Base-by-base conservation (phyloP, 169 alveolate species). In the Plasmodium chabaudi region DNA sequence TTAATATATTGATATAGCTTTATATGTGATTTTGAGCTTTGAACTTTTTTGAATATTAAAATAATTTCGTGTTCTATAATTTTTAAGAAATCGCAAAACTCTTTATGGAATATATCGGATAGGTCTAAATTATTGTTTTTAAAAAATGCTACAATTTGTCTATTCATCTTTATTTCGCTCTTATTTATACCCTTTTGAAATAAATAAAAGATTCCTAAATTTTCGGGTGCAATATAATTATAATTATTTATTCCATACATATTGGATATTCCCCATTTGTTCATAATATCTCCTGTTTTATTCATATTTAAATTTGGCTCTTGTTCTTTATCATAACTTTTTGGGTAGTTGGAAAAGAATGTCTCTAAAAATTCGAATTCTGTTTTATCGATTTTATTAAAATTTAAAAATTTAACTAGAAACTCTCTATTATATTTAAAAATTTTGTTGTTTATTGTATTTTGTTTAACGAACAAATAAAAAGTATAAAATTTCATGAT, bases 401-500 rank as follows among this genome's bases (percentile, higher is more conserved):
- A 19, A 49, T 51, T 65, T 67, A 82, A 15, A 56, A 67, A 82
- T 55, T 82, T 23, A 46, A 67, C 56, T 13, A 68, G 10, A 67
- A 21, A 59, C 19, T 39, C 12, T 47, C 82, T 67, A 56, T 82
- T 64, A 67, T 67, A 82, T 9, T 39, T 17, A 47, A 82, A 21
- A 21, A 13, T 56, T 2, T 34, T 67, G 21, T 34, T 34, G 4
- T 34, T 34, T 34, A 34, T 27, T 46, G n/a, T 67, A 67, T 82
- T 51, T 21, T 53, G 19, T 67, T 82, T 65, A 55, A 82, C 34
- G n/a, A 82, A 82, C 68, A 82, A 67, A 49, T 82, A 82, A 25
- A 82, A 42, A 34, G 90, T 82, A 25, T 82, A 82, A 61, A 82
- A 82, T 65, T 82, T 82, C 90, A 82, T 82, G 15, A 82, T 44